Evolutionary conservation across 2,329 filamentous ascomycete genomes (phyloP).

Genomic region (Geosmithia flava): DNA sequence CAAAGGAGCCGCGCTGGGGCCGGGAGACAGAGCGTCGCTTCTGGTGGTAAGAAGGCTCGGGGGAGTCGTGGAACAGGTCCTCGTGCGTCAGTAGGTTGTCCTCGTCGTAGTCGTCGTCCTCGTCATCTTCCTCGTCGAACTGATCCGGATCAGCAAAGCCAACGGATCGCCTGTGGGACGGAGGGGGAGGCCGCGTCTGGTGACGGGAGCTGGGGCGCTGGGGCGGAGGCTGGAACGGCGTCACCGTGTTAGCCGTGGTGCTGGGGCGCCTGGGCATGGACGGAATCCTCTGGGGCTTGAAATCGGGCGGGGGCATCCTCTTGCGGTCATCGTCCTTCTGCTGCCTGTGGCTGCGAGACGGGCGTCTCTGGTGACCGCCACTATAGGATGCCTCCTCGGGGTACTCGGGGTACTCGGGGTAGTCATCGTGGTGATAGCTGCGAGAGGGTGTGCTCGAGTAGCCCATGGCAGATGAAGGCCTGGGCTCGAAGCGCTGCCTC

Average conservation of each 20-base stretch:
- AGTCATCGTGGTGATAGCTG: constrained; percentile 13
- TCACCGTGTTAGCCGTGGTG: constrained; percentile 6
- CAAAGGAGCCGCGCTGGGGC: constrained; percentile 18
- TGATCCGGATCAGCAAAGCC: constrained; percentile 14
- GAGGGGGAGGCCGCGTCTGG: constrained; percentile 13
- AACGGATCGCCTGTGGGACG: constrained; percentile 15
- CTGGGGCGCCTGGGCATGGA: constrained; percentile 1
- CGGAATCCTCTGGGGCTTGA: constrained; percentile 11
- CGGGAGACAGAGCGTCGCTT: constrained; percentile 18
- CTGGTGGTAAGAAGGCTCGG: constrained; percentile 18
- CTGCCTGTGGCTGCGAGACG: constrained; percentile 27
- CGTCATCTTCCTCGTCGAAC: constrained; percentile 24
- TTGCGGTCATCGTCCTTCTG: constrained; percentile 26
- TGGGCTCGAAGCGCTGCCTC: constrained; percentile 18
- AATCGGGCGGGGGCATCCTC: constrained; percentile 35
- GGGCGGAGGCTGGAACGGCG: constrained; percentile 15
- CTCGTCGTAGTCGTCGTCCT: constrained; percentile 17
- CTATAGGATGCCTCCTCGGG: constrained; percentile 19
- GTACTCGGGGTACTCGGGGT: constrained; percentile 15
- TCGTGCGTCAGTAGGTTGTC: constrained; percentile 22
- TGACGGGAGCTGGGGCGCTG: constrained; percentile 10
- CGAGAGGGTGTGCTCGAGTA: background rate
- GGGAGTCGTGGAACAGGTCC: constrained; percentile 24
- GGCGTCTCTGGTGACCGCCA: constrained; percentile 19
- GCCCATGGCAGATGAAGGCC: constrained; percentile 18